Percentiles rank a stretch among this genome's conserved stretches.
Conservation (phyloP, 179 eudicot species). For the Pouteria campechiana region DNA sequence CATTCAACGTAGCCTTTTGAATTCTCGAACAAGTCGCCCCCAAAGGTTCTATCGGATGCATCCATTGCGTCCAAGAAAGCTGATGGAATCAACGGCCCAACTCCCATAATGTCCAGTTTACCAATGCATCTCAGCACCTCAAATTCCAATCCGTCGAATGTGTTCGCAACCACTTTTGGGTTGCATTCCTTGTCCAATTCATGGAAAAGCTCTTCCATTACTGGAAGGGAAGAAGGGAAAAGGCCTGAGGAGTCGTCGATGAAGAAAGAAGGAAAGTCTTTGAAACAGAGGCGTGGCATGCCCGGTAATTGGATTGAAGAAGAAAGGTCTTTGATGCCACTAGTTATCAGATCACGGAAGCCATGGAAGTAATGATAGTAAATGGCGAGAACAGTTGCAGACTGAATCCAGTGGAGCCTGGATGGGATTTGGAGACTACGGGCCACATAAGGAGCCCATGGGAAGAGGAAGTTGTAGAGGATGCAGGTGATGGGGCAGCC, state of each 20-base stretch:
- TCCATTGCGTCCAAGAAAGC: constrained; percentile 20
- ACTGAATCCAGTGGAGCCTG: constrained; percentile 29
- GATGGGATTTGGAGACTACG: constrained; percentile 13
- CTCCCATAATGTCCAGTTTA: constrained; percentile 1
- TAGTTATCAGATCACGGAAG: not conserved
- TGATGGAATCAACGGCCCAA: constrained; percentile 20
- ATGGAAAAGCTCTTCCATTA: too few relatives aligned
- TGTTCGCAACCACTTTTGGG: constrained; percentile 16
- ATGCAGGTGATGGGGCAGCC: too few relatives aligned
- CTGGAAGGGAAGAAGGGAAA: too few relatives aligned
- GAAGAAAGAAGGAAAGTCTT: too few relatives aligned
- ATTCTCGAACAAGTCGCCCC: not conserved
- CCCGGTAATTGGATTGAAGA: constrained; percentile 18
- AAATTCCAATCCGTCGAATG: constrained; percentile 14
- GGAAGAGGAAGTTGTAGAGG: too few relatives aligned
- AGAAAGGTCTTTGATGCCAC: not conserved
- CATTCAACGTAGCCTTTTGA: constrained; percentile 4
- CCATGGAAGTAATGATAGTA: constrained; percentile 30
- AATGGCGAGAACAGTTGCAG: constrained; percentile 27
- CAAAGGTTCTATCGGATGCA: constrained; percentile 1
- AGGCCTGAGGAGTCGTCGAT: too few relatives aligned
- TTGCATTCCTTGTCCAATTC: constrained; percentile 5
- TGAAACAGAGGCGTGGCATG: too few relatives aligned
- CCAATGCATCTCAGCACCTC: constrained; percentile 12
- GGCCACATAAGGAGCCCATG: too few relatives aligned